Base-by-base conservation (phyloP, 2,329 filamentous ascomycete species). In the Sclerotinia nivalis region DNA sequence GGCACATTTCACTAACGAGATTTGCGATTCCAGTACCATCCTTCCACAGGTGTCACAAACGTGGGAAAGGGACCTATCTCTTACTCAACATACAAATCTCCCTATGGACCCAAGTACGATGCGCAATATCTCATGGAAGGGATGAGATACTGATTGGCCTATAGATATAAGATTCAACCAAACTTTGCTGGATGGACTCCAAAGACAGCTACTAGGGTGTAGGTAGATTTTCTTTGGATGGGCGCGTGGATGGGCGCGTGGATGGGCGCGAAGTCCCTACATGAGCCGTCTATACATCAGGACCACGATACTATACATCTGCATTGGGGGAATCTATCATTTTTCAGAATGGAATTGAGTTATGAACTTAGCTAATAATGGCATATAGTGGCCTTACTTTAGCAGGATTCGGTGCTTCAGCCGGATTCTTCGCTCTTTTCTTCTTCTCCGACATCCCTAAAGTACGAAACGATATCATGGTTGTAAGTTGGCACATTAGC, bases 31-130 rank as follows among this genome's bases (percentile, higher is more conserved):
- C 68, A 77, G 74, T 71, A 69, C 68, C 69, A 74, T 49, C 52
- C 56, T 40, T 72, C 72, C 37, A 72, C 73, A 45, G 74, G 75
- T 72, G 55, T 73, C 45, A 70, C 67, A 66, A 72, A 72, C 18
- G 45, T 43, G 40, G 40, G 50, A 9, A 73, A 70, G 37, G 50
- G 60, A 28, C 69, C 40, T 18, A 55, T 66, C 22, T 58, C 49
- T 37, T 77, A 77, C 61, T 28, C 37, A 28, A 74, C 79, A 72
- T 90, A 88, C 84, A 85, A 85, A 82, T 89, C 87, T 82, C 82
- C 84, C 74, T 89, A 87, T 79, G 88, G 87, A 79, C 88, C 88
- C 67, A 90, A 89, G 88, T 90, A 87, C 82, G 84, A 56, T 55
- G 20, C 25, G 45, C 28, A 43, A 34, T 61, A 15, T 4, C 10